Base-by-base conservation (phyloP, 2,329 filamentous ascomycete genomes). In the Escovopsis sp. region DNA sequence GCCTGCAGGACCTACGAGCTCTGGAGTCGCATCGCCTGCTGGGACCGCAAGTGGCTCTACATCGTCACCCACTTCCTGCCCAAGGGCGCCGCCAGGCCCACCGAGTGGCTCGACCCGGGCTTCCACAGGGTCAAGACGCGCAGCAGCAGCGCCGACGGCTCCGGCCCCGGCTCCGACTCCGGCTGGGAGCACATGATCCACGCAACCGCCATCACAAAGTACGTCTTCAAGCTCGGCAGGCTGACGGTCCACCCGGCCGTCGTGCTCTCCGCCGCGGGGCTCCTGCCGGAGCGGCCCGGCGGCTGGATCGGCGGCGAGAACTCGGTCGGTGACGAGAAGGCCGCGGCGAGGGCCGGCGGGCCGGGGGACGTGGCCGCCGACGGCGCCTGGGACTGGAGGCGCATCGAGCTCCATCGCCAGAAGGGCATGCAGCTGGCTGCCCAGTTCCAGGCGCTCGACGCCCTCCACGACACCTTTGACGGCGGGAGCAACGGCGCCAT, bases 31-130 rank as follows among this genome's bases (percentile, higher is more conserved):
- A 58, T 89, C 12, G 67, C 87, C 18, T 64, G 68, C 47, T 89
- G 84, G 84, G 84, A 89, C 61, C 70, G 77, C 52, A 89, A 89
- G 63, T 89, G 84, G 84, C 55, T 87, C 45, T 87, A 85, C 58
- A 70, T 87, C 34, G 65, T 85, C 32, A 84, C 77, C 19, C 81
- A 84, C 56, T 88, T 84, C 51, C 71, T 88, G 6, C 73, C 75
- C 58, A 69, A 68, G 53, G 77, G 74, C 40, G 66, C 70, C 34
- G 75, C 75, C 8, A 63, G 60, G 49, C 77, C 77, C 1, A 66
- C 66, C 1, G 60, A 61, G 10, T 80, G 70, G 68, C 66, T 73
- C 42, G 66, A 70, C 44, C 59, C 57, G 33, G 59, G 60, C 42
- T 70, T 65, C 48, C 59, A 66, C 12, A 63, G 62, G 28, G 60